Evolutionary conservation across 345 rosid species (phyloP).

Genomic region (Citrus hindsii): DNA sequence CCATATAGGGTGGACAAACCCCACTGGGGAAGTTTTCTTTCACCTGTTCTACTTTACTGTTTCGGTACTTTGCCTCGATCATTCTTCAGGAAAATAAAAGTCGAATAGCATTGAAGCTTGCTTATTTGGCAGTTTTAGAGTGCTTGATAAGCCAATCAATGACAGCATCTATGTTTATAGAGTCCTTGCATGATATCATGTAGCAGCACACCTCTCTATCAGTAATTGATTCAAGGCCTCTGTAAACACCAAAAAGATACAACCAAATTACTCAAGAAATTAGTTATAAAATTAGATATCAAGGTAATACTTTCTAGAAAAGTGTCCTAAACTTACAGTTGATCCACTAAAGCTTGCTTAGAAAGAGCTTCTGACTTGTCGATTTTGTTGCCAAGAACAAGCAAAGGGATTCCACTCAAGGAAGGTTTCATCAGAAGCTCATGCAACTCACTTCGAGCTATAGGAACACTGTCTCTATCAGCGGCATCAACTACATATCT

Average conservation of each 20-base stretch:
- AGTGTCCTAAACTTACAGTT: constrained; percentile 58
- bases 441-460: constrained; percentile 76
- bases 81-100: not conserved
- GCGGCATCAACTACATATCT: constrained; percentile 97
- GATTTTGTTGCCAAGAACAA: constrained; percentile 91
- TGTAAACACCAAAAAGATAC: constrained; percentile 25
- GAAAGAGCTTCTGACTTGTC: constrained; percentile 96
- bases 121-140: constrained; percentile 56
- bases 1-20: not conserved
- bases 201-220: constrained; percentile 96
- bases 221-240: constrained; percentile 70
- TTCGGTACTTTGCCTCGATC: not conserved
- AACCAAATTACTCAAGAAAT: not conserved
- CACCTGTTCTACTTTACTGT: not conserved
- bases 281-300: not conserved
- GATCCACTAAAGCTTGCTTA: constrained; percentile 94
- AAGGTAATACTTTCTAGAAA: not conserved
- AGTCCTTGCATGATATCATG: constrained; percentile 98
- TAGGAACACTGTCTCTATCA: constrained; percentile 84
- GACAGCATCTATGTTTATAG: constrained; percentile 77
- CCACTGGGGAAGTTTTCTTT: not conserved
- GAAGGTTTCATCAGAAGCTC: constrained; percentile 84
- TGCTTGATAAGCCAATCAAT: constrained; percentile 99
- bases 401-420: constrained; percentile 76
- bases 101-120: not conserved